Conservation (phyloP, 1,284 basidiomycete genomes). For the Trametes polyzona region DNA sequence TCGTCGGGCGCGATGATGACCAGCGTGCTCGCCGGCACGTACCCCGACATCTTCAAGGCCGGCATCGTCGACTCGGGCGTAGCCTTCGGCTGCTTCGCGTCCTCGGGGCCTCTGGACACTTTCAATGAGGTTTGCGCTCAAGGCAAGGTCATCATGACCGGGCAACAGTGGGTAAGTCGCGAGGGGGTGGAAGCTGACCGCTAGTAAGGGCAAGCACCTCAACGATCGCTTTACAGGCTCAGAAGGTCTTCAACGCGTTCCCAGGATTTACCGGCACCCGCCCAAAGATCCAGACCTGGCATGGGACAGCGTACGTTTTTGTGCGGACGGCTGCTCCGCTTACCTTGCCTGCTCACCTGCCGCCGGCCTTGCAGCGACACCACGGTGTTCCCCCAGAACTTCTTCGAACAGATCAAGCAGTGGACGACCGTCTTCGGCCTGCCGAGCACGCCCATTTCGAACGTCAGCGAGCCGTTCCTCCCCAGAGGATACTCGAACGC, state of each 20-base stretch:
- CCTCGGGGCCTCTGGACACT: constrained; percentile 37
- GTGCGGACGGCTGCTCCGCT: not conserved
- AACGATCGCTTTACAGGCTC: constrained; percentile 40
- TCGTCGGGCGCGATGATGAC: constrained; percentile 69
- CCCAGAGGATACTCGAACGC: constrained; percentile 46
- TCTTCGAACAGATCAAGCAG: constrained; percentile 46
- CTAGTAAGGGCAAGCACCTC: too few relatives aligned
- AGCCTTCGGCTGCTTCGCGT: constrained; percentile 57
- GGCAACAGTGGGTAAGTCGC: constrained; percentile 49
- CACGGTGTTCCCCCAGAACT: constrained; percentile 54
- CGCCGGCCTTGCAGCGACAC: constrained; percentile 41
- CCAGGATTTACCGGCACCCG: constrained; percentile 56
- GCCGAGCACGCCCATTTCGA: constrained; percentile 45
- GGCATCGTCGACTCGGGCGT: constrained; percentile 56
- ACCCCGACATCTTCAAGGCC: constrained; percentile 57
- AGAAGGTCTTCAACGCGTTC: constrained; percentile 47
- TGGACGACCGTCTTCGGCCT: constrained; percentile 42
- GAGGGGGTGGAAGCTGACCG: not conserved
- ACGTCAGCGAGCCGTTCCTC: constrained; percentile 29
- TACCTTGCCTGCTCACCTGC: not conserved
- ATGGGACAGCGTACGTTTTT: constrained; percentile 50
- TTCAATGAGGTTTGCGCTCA: constrained; percentile 49
- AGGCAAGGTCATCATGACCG: constrained; percentile 49
- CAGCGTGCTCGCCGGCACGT: constrained; percentile 55
- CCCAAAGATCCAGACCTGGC: constrained; percentile 58